Conservation (phyloP, 768 basidiomycete genomes). For the Russula sp. region DNA sequence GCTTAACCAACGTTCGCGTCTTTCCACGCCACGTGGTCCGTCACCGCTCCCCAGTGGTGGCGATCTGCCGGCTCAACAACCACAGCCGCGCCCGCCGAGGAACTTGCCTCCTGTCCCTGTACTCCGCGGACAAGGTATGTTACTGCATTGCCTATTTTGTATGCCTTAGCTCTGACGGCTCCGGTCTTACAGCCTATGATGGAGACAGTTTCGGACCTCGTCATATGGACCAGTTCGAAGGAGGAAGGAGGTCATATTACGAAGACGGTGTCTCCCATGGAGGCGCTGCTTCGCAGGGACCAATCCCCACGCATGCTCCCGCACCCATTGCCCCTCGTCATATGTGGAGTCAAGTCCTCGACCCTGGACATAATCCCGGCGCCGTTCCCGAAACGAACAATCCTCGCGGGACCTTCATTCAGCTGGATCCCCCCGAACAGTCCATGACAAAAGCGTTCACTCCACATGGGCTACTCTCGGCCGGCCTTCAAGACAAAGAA, state of each 20-base stretch:
- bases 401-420: slow-evolving; percentile 61
- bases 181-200: slow-evolving; percentile 40
- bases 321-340: slow-evolving; percentile 53
- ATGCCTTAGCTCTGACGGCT: slow-evolving; percentile 2
- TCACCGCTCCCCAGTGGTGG: slow-evolving; percentile 22
- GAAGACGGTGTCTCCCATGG: slow-evolving; percentile 43
- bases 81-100: slow-evolving; percentile 28
- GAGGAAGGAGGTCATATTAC: slow-evolving; percentile 51
- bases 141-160: background rate
- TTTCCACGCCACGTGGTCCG: slow-evolving; percentile 22
- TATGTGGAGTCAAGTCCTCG: slow-evolving; percentile 89
- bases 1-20: slow-evolving; percentile 23
- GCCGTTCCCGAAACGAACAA: slow-evolving; percentile 38
- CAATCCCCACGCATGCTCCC: slow-evolving; percentile 28
- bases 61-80: slow-evolving; percentile 13
- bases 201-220: slow-evolving; percentile 42
- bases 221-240: slow-evolving; percentile 56
- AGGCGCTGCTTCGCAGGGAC: slow-evolving; percentile 8
- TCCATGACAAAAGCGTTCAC: slow-evolving; percentile 92
- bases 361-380: slow-evolving; percentile 56
- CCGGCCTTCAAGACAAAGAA: slow-evolving; percentile 92
- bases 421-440: slow-evolving; percentile 65
- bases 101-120: slow-evolving; percentile 32
- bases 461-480: slow-evolving; percentile 90
- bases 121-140: slow-evolving; percentile 23